Evolutionary conservation across 1,284 basidiomycete genomes (phyloP).

Genomic region (Ganoderma meredithae): DNA sequence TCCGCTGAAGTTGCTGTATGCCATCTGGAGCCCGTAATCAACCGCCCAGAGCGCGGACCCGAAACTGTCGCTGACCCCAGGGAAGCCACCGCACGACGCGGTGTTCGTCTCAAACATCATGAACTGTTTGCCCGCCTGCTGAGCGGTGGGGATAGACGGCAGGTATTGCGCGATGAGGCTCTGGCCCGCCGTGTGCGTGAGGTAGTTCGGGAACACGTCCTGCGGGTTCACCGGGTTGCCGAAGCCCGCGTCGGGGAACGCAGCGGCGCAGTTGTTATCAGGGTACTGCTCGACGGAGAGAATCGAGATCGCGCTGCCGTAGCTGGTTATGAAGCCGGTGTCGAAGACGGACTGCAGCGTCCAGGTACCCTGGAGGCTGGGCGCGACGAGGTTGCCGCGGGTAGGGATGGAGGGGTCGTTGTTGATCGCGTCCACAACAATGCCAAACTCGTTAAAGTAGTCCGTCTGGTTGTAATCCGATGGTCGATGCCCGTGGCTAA

Average conservation of each 20-base stretch:
- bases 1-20: constrained; percentile 62
- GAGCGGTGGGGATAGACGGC: constrained; percentile 52
- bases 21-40: constrained; percentile 72
- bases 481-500: constrained; percentile 44
- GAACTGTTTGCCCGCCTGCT: constrained; percentile 49
- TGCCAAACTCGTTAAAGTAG: constrained; percentile 58
- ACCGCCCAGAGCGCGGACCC: constrained; percentile 76
- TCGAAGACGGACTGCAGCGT: constrained; percentile 52
- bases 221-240: constrained; percentile 51
- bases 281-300: constrained; percentile 61
- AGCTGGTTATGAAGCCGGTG: constrained; percentile 53
- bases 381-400: constrained; percentile 52
- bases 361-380: constrained; percentile 58
- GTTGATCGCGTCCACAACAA: constrained; percentile 51
- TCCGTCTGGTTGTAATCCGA: constrained; percentile 50
- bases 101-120: constrained; percentile 66
- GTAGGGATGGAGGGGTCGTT: constrained; percentile 45
- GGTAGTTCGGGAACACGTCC: constrained; percentile 58
- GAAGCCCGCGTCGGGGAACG: constrained; percentile 41
- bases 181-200: constrained; percentile 60
- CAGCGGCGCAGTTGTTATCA: constrained; percentile 66
- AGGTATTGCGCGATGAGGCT: constrained; percentile 57
- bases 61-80: constrained; percentile 64
- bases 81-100: constrained; percentile 63
- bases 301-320: constrained; percentile 46